phyloP scores from a whole-genome alignment of 805 yeast species.

The Tetrapisispora taiwanensis region DNA sequence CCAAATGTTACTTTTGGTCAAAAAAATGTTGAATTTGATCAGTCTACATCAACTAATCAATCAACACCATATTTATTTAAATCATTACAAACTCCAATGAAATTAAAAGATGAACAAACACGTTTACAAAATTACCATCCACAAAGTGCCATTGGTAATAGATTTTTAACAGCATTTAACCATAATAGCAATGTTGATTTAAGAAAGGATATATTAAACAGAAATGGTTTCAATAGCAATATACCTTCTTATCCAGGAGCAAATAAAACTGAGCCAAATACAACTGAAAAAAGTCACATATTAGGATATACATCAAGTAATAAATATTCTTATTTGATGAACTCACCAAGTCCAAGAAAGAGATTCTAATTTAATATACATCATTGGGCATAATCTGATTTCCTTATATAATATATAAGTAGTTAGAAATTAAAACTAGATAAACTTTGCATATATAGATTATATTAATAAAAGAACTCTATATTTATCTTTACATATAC shows the following conservation, averaged over 20 bases:
- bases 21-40: background rate
- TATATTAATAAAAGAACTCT: background rate
- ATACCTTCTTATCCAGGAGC: background rate
- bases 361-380: slow-evolving; percentile 1
- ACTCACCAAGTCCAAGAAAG: slow-evolving; percentile 25
- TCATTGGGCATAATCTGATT: background rate
- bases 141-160: slow-evolving; percentile 9
- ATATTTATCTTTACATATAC: background rate
- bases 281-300: background rate
- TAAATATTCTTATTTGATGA: slow-evolving; percentile 28
- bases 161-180: slow-evolving; percentile 17
- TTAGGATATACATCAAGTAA: slow-evolving; percentile 28
- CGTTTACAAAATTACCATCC: background rate
- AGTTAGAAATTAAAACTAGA: too few relatives aligned
- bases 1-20: background rate
- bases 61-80: slow-evolving; percentile 21
- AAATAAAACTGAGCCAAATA: background rate
- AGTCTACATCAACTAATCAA: background rate
- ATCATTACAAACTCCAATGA: slow-evolving; percentile 21
- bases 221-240: background rate
- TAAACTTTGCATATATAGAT: slow-evolving; percentile 1
- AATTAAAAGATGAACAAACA: slow-evolving; percentile 5
- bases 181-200: slow-evolving; percentile 7
- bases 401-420: too few relatives aligned
- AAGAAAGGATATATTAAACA: slow-evolving; percentile 2